These are phyloP conservation scores for Russula virescens DNA, from an alignment of 768 basidiomycete species.

Conservation along the genomic window DNA sequence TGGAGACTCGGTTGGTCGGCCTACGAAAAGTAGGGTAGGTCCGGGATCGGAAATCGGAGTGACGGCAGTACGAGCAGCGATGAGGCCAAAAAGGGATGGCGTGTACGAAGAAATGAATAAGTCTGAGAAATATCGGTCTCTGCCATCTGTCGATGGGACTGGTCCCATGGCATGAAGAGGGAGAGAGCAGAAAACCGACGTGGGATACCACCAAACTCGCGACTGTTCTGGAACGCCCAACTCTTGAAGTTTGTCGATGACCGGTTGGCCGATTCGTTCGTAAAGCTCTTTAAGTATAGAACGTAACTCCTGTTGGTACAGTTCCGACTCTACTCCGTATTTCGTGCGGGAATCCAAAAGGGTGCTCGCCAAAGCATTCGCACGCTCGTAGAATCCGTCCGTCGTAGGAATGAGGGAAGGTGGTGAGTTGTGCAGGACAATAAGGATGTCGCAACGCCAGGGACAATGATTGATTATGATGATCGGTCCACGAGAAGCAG, in stretches of 20 bases:
- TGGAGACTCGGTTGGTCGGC: background rate
- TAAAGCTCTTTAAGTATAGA: background rate
- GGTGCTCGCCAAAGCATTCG: background rate
- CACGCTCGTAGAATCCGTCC: background rate
- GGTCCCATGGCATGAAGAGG: constrained; percentile 20
- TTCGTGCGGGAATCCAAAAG: background rate
- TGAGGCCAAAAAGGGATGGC: constrained; percentile 4
- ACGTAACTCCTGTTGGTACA: background rate
- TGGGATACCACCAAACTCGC: too few relatives aligned
- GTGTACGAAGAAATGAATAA: constrained; percentile 19
- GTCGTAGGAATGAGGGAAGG: background rate
- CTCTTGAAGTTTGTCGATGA: background rate
- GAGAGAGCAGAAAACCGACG: background rate
- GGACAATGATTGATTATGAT: background rate
- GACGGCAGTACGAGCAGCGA: background rate
- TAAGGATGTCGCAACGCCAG: background rate
- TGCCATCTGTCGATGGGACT: background rate
- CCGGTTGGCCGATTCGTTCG: constrained; percentile 3
- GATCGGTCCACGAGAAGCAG: background rate
- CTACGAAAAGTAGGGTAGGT: constrained; percentile 1
- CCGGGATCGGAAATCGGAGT: background rate
- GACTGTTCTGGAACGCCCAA: background rate
- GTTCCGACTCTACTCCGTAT: background rate
- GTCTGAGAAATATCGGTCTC: background rate
- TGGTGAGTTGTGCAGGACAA: background rate